Conservation (phyloP, 345 rosid genomes). For the Aquilaria sinensis region DNA sequence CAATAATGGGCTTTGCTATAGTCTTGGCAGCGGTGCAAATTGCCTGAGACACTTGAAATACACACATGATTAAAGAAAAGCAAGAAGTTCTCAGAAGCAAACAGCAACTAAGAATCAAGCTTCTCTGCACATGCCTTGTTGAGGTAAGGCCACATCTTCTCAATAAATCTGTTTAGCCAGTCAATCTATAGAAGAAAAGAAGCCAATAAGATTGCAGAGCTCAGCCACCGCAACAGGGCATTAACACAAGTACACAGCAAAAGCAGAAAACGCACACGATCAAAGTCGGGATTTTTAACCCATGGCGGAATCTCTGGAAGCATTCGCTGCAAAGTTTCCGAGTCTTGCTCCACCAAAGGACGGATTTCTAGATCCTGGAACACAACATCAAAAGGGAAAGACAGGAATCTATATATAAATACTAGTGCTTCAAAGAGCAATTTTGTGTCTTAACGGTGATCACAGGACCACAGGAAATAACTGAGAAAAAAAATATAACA, state of each 20-base stretch:
- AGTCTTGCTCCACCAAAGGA: constrained; percentile 71
- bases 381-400: not conserved
- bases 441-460: not conserved
- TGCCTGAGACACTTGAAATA: constrained; percentile 41
- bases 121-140: constrained; percentile 48
- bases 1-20: constrained; percentile 81
- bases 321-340: constrained; percentile 52
- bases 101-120: constrained; percentile 1
- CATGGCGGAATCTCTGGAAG: constrained; percentile 86
- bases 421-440: not conserved
- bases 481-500: not conserved
- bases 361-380: constrained; percentile 69
- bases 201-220: constrained; percentile 11
- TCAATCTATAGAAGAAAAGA: constrained; percentile 54
- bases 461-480: not conserved
- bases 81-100: not conserved
- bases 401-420: constrained; percentile 4
- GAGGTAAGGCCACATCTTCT: constrained; percentile 86
- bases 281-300: constrained; percentile 96
- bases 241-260: not conserved
- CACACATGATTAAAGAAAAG: constrained; percentile 6
- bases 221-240: not conserved
- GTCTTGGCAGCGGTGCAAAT: constrained; percentile 64
- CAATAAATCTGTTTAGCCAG: constrained; percentile 83
- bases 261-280: constrained; percentile 58